Base-by-base conservation (phyloP, 306 rosid species). In the Quercus gilva region DNA sequence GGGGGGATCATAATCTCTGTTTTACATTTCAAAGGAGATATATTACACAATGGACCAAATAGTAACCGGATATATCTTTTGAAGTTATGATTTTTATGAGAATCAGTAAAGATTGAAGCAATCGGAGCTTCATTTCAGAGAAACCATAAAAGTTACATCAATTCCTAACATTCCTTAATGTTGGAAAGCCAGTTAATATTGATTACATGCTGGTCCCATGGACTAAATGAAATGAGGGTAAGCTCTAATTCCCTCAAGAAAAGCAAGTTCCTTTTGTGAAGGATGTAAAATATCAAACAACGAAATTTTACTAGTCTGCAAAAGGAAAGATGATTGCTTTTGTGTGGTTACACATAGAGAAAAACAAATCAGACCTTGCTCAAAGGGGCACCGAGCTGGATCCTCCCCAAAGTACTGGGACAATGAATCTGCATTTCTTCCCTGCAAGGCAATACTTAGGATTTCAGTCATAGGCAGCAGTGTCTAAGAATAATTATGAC, bases 341-440 rank as follows among this genome's bases (percentile, higher is more conserved):
- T 69, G 64, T 28, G 55, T 33, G 58, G 23, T 49, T 35, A 21
- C n/a, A 31, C 29, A 70, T 6, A 41, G 37, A 76, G 76, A 78
- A 33, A 68, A 80, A 53, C 41, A 73, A n/a, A 35, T 41, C 89
- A 85, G 56, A 95, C 99, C 99, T 95, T 95, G 99, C 87, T 95
- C 99, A 81, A 95, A 95, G 52, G 99, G 99, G 81, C 96, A 95
- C 80, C 98, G 89, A 75, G 97, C 91, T 75, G 99, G 99, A 90
- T 95, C 99, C 91, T 95, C 99, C 57, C 99, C 99, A 31, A 95
- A 95, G 89, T 95, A 95, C 79, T 91, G 95, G 73, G 97, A 95
- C 89, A 95, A 87, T 51, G 99, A 95, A 82, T 95, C 99, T 23
- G 99, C 99, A 76, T 84, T 92, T 91, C 97, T 89, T 80, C 99